A percentile compares a stretch with the other conserved stretches of the same genome.
Evolutionary conservation across 768 basidiomycete species (phyloP).

Genomic region (Zangia roseola): DNA sequence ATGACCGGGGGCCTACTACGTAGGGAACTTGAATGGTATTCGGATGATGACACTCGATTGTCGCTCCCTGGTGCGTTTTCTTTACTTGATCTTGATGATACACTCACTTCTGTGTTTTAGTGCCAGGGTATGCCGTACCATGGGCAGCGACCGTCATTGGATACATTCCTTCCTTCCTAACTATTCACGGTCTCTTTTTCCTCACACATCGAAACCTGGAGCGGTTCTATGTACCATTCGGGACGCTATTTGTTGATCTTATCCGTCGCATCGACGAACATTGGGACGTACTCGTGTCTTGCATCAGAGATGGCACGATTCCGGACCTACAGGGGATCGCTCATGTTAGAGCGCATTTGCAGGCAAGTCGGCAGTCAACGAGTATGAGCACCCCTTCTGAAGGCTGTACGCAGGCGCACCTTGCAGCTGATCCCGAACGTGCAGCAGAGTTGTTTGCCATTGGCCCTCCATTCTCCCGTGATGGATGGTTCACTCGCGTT

Average conservation of each 20-base stretch:
- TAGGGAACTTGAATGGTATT: slow-evolving; percentile 7
- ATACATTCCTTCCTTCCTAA: slow-evolving; percentile 14
- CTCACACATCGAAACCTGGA: slow-evolving; percentile 6
- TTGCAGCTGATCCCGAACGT: slow-evolving; percentile 14
- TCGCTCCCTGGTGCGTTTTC: not conserved
- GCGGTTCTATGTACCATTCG: not conserved
- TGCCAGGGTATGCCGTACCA: slow-evolving; percentile 11
- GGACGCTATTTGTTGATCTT: slow-evolving; percentile 11
- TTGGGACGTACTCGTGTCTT: slow-evolving; percentile 18
- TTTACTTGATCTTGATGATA: not conserved
- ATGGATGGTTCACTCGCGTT: slow-evolving; percentile 17
- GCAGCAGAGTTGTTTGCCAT: slow-evolving; percentile 20
- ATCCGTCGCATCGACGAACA: slow-evolving; percentile 14
- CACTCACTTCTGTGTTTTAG: slow-evolving; percentile 2
- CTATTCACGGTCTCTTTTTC: slow-evolving; percentile 23
- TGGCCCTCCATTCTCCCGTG: slow-evolving; percentile 7
- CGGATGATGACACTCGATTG: slow-evolving; percentile 10
- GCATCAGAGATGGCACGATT: slow-evolving; percentile 12
- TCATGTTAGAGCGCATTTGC: slow-evolving; percentile 11
- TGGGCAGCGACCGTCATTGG: slow-evolving; percentile 15
- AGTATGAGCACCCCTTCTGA: not conserved
- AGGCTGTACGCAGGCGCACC: not conserved
- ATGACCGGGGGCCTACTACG: not conserved
- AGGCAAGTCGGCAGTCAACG: slow-evolving; percentile 1
- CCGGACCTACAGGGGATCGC: slow-evolving; percentile 15